Evolutionary conservation across 768 basidiomycete species (phyloP).

Genomic region (Boletus speciosus): DNA sequence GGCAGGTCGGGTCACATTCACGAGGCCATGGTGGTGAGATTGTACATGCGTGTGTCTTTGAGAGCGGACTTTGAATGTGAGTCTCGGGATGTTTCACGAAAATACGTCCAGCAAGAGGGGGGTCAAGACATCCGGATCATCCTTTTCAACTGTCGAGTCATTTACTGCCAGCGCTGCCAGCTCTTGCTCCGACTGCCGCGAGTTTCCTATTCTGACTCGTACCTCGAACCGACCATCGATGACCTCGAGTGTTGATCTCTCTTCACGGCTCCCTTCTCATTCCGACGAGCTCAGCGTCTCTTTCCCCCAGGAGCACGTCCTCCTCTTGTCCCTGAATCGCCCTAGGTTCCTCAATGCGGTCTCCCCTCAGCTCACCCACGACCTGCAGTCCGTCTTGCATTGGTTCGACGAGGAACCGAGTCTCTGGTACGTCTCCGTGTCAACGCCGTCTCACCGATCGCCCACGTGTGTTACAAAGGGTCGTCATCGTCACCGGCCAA

Average conservation of each 20-base stretch:
- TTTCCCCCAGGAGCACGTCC: conserved; percentile 48
- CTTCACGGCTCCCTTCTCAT: conserved; percentile 30
- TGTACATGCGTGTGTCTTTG: no score
- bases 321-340: conserved; percentile 61
- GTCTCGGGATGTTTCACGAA: no score
- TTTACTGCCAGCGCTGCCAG: no score
- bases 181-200: no score
- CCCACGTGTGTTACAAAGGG: conserved; percentile 43
- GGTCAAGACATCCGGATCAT: no score
- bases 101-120: no score
- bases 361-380: conserved; percentile 52
- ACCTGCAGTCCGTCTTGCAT: conserved; percentile 50
- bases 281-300: conserved; percentile 37
- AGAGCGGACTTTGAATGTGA: no score
- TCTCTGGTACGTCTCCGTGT: conserved; percentile 53
- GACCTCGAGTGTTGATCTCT: background rate
- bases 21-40: no score
- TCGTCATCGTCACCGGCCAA: conserved; percentile 67
- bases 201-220: background rate
- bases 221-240: background rate
- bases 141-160: no score
- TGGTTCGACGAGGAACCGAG: conserved; percentile 74
- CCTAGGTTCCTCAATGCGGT: conserved; percentile 74
- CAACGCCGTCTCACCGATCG: background rate
- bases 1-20: no score